Percentiles rank a stretch among this genome's conserved stretches.
phyloP scores from a whole-genome alignment of 768 basidiomycete species.

The Pisolithus orientalis region DNA sequence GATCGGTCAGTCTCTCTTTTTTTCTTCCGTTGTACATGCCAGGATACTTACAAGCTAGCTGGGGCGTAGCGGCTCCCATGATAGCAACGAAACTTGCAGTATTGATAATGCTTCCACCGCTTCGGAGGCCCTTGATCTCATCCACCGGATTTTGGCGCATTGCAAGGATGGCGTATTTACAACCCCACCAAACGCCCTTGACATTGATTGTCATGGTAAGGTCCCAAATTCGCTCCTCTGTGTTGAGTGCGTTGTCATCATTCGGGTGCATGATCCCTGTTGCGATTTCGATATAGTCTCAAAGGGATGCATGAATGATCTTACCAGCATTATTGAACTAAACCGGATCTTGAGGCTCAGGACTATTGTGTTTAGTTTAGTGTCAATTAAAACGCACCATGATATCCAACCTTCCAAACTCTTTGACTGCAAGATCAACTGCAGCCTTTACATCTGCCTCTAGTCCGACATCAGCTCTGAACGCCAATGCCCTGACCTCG shows the following conservation, averaged over 20 bases:
- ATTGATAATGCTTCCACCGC: constrained; percentile 93
- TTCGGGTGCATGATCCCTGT: constrained; percentile 96
- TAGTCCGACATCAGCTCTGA: constrained; percentile 83
- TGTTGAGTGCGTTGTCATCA: constrained; percentile 93
- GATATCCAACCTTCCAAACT: constrained; percentile 91
- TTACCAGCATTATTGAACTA: constrained; percentile 92
- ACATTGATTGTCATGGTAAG: constrained; percentile 90
- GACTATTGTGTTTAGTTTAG: background rate
- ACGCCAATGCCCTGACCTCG: constrained; percentile 58
- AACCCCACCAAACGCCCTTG: constrained; percentile 99
- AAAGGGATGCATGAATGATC: constrained; percentile 5
- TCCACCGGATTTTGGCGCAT: constrained; percentile 93
- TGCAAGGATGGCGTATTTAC: constrained; percentile 93
- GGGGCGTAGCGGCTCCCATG: constrained; percentile 95
- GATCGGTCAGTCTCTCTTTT: constrained; percentile 4
- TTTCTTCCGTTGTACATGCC: background rate
- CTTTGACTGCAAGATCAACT: constrained; percentile 71
- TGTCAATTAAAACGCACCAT: constrained; percentile 53
- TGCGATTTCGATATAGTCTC: constrained; percentile 1
- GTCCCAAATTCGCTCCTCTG: constrained; percentile 96
- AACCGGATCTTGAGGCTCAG: background rate
- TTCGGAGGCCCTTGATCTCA: constrained; percentile 67
- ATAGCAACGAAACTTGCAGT: constrained; percentile 96
- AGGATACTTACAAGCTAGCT: constrained; percentile 77
- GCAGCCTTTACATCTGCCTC: constrained; percentile 80